These are phyloP conservation scores for Trichoderma endophyticum DNA, from an alignment of 2,329 filamentous ascomycete species.

Conservation along the genomic window DNA sequence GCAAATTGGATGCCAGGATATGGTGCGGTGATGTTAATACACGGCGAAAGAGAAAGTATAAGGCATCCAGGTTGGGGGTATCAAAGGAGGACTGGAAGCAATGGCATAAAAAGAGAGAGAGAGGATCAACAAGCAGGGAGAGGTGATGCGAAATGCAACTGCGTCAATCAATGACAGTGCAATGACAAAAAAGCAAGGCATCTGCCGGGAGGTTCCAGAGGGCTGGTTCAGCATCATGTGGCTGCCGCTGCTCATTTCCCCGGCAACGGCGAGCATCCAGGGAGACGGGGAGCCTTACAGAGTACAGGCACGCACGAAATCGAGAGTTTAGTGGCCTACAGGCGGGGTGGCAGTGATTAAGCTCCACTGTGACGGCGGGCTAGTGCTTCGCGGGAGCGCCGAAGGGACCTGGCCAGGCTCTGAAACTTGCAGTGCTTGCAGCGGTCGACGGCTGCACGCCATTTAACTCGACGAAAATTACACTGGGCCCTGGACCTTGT, in stretches of 20 bases:
- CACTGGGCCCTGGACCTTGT: background rate
- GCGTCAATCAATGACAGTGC: background rate
- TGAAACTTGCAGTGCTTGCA: constrained; percentile 6
- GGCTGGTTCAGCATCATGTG: background rate
- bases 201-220: background rate
- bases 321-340: background rate
- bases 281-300: background rate
- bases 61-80: background rate
- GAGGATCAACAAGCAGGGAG: constrained; percentile 6
- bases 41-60: background rate
- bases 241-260: constrained; percentile 5
- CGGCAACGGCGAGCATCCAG: constrained; percentile 10
- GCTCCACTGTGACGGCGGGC: background rate
- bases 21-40: background rate
- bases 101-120: background rate
- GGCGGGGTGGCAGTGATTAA: background rate
- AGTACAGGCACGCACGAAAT: background rate
- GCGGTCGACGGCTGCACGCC: constrained; percentile 4
- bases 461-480: background rate
- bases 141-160: background rate
- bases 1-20: background rate
- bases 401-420: background rate
- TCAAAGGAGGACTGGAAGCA: background rate
- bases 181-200: background rate
- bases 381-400: constrained; percentile 2